phyloP scores from a whole-genome alignment of 345 rosid species.

The Euphorbia peplus region DNA sequence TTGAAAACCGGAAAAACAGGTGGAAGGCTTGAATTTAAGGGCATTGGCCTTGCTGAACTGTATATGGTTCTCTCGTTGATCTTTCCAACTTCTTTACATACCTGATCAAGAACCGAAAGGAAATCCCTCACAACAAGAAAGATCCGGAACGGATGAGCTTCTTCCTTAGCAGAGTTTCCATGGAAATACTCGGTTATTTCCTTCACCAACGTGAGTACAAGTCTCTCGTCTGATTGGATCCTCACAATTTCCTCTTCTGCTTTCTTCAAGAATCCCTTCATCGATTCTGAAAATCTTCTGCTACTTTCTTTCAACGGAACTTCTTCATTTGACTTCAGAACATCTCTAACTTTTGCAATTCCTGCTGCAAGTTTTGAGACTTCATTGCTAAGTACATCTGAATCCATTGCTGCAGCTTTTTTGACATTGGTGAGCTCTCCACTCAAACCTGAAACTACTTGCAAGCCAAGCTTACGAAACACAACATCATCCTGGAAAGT shows the following conservation, averaged over 20 bases:
- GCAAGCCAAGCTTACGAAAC: constrained; percentile 76
- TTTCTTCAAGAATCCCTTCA: constrained; percentile 56
- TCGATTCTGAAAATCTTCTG: constrained; percentile 52
- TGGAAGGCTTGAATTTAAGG: constrained; percentile 25
- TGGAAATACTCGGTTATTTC: constrained; percentile 91
- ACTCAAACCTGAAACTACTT: constrained; percentile 74
- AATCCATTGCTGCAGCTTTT: constrained; percentile 91
- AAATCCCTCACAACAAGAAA: constrained; percentile 85
- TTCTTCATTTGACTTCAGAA: constrained; percentile 39
- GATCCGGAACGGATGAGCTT: constrained; percentile 72
- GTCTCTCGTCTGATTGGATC: constrained; percentile 48
- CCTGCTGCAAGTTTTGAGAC: constrained; percentile 53
- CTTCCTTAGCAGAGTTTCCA: constrained; percentile 71
- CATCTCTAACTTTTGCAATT: constrained; percentile 51
- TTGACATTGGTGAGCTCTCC: constrained; percentile 77
- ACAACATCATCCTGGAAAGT: constrained; percentile 58
- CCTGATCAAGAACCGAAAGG: constrained; percentile 77
- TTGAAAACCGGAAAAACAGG: constrained; percentile 49
- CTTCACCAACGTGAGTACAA: constrained; percentile 49
- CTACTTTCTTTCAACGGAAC: constrained; percentile 25
- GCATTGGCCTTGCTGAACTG: constrained; percentile 49
- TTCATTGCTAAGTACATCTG: constrained; percentile 55
- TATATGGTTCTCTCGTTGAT: constrained; percentile 72
- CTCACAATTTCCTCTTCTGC: constrained; percentile 63
- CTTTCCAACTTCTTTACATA: constrained; percentile 88